Base-by-base conservation (phyloP, 495 filamentous ascomycete species). In the Talaromyces trachyspermus region DNA sequence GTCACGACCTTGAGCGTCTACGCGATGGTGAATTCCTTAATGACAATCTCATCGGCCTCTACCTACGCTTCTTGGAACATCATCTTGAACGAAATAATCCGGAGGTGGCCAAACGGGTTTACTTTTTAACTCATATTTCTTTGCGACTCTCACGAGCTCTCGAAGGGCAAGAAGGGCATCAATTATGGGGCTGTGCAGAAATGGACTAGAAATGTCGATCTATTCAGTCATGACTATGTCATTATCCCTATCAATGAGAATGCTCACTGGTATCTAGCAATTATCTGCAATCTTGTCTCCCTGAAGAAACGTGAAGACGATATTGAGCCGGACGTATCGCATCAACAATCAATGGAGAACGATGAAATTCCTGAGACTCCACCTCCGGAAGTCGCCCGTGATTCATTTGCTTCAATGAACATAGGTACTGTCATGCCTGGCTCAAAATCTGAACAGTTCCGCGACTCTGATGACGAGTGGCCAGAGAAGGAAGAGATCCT, bases 111-210 rank as follows among this genome's bases (percentile, higher is more conserved):
- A 73, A 80, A 50, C 74, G 79, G 27, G 76, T 91, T 2, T 90
- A 92, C 61, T 84, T 95, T 51, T 86, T 90, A 96, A 94, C 56
- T 89, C 86, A 3, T 95, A 87, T 61, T 97, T 98, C 65, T 95
- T 86, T 55, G 78, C 78, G 19, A 81, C 81, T 4, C 75, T 98
- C 25, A 80, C 76, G 3, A 80, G 69, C 22, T 71, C 66, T 20
- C 66, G 72, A 68, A 69, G 12, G 84, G 77, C 25, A 69, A 67
- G 46, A 72, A 67, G 48, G 70, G 66, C 0, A 83, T 89, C 60
- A 88, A 91, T 53, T 91, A 91, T 56, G 75, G 81, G 19, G 84
- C 80, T 12, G 88, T 98, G 25, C 75, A 88, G 58, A 81, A 81
- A 46, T 98, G 92, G 92, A 97, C 94, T 0, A 68, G 86, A 5